Evolutionary conservation across 306 rosid species (phyloP).

Genomic region (Mucuna pruriens): DNA sequence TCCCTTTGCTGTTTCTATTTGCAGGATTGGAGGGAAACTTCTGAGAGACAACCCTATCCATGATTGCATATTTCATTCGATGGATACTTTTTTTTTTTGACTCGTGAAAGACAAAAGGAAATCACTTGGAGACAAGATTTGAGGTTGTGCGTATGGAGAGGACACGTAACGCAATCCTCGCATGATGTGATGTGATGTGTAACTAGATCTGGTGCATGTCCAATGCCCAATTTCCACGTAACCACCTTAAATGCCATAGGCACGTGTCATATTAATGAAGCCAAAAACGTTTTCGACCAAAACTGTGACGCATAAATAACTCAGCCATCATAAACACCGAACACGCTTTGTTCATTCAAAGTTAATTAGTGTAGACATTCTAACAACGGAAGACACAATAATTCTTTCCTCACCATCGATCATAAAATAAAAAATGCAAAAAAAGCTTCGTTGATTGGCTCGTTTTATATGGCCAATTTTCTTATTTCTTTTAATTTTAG

Average conservation of each 20-base stretch:
- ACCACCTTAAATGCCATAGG: slow-evolving; percentile 8
- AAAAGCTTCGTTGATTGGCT: neutral
- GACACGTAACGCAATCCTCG: slow-evolving; percentile 38
- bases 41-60: neutral
- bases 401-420: neutral
- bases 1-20: neutral
- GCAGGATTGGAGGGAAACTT: neutral
- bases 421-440: neutral
- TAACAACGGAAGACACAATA: neutral
- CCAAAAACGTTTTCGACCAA: slow-evolving; percentile 10
- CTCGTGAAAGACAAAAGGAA: neutral
- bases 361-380: neutral
- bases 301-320: neutral
- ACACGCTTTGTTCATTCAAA: neutral
- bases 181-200: neutral
- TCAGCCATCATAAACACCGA: neutral
- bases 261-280: neutral
- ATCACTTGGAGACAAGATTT: slow-evolving; percentile 4
- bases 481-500: neutral
- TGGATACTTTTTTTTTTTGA: neutral
- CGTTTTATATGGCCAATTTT: slow-evolving; percentile 1
- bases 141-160: slow-evolving; percentile 1
- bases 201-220: neutral
- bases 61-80: neutral
- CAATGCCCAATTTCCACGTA: slow-evolving; percentile 2